Conservation (phyloP, 805 yeast species). For the Zygosaccharomyces kombuchaensis region DNA sequence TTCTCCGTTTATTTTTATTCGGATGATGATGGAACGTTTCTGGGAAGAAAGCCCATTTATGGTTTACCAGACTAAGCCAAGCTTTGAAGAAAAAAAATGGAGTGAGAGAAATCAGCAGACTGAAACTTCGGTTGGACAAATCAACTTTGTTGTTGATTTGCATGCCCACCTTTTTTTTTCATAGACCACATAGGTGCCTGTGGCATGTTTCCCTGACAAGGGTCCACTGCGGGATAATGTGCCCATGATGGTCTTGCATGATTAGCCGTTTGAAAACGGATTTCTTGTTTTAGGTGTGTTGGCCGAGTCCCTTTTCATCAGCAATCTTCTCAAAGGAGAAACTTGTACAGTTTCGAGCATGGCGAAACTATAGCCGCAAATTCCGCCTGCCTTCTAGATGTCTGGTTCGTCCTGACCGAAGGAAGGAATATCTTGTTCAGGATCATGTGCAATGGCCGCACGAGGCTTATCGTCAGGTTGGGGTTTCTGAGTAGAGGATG, state of each 20-base stretch:
- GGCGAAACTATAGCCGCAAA: neutral
- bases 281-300: neutral
- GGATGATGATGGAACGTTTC: no score
- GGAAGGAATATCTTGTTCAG: slow-evolving; percentile 21
- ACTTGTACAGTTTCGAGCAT: neutral
- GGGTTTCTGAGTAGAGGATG: neutral
- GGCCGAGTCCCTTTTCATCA: neutral
- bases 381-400: neutral
- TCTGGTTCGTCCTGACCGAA: slow-evolving; percentile 33
- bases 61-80: no score
- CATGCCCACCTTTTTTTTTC: no score
- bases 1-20: no score
- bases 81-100: neutral
- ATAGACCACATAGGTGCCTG: neutral
- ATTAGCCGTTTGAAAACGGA: neutral
- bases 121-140: neutral
- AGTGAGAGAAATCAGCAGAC: neutral
- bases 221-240: neutral
- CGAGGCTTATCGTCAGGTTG: slow-evolving; percentile 5
- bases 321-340: neutral
- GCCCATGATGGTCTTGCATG: neutral
- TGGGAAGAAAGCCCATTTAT: no score
- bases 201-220: neutral
- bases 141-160: neutral
- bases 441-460: slow-evolving; percentile 1